A percentile compares a stretch with the other conserved stretches of the same genome.
These are phyloP conservation scores for Dillenia turbinata DNA, from an alignment of 164 flowering plant species.

Conservation along the genomic window DNA sequence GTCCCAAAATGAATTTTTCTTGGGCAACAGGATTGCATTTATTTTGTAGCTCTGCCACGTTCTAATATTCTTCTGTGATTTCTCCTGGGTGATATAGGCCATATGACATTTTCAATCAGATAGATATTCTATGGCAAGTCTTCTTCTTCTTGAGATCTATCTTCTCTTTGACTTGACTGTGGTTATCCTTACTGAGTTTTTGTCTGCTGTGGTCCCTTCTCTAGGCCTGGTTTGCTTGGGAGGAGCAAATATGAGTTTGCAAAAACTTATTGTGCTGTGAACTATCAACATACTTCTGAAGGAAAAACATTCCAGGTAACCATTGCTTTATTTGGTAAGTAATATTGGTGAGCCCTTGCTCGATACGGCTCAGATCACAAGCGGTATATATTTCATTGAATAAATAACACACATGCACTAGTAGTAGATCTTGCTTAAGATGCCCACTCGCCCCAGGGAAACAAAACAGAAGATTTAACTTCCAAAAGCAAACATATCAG, in stretches of 20 bases:
- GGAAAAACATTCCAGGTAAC: conserved; percentile 69
- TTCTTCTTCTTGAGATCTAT: conserved; percentile 1
- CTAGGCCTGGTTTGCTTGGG: conserved; percentile 92
- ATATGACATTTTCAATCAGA: conserved; percentile 93
- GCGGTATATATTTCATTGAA: too few species aligned
- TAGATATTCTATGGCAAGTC: conserved; percentile 85
- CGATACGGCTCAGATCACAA: too few species aligned
- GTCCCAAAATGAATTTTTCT: too few species aligned
- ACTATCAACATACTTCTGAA: conserved; percentile 30
- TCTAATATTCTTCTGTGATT: conserved; percentile 26
- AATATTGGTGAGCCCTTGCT: too few species aligned
- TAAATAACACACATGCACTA: too few species aligned
- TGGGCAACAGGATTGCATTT: background rate
- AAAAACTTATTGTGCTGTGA: conserved; percentile 63
- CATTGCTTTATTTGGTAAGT: background rate
- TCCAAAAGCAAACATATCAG: too few species aligned
- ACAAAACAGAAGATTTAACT: too few species aligned
- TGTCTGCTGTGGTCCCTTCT: conserved; percentile 11
- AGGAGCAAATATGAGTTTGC: conserved; percentile 83
- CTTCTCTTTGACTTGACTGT: background rate
- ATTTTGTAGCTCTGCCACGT: conserved; percentile 2
- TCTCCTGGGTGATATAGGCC: conserved; percentile 90
- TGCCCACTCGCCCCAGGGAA: too few species aligned
- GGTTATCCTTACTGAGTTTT: background rate
- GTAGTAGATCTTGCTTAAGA: too few species aligned